These are phyloP conservation scores for Trypanosoma caninum DNA, from an alignment of 208 protist genomes.

Conservation along the genomic window DNA sequence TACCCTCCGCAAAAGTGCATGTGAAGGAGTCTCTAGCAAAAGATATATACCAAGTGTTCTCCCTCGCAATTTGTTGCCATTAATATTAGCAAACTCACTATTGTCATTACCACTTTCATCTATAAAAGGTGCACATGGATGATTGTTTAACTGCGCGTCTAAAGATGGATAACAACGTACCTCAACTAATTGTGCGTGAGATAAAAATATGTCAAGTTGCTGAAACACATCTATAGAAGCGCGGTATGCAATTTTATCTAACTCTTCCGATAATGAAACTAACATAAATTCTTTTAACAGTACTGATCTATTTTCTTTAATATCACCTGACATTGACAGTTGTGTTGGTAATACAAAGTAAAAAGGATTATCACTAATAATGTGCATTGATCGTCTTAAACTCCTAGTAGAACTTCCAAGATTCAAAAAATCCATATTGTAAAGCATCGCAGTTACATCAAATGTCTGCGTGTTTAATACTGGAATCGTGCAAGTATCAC, in stretches of 20 bases:
- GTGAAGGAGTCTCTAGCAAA: constrained; percentile 16
- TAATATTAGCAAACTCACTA: neutral
- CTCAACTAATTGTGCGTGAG: constrained; percentile 27
- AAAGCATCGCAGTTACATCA: constrained; percentile 19
- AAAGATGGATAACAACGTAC: constrained; percentile 13
- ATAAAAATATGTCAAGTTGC: constrained; percentile 19
- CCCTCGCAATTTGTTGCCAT: neutral
- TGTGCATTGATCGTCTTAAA: constrained; percentile 24
- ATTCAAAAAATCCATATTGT: constrained; percentile 28
- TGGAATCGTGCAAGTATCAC: no score
- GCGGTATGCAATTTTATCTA: constrained; percentile 23
- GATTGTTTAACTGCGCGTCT: neutral
- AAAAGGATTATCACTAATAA: constrained; percentile 10
- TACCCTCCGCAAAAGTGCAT: constrained; percentile 23
- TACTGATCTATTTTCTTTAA: neutral
- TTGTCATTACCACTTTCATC: no score
- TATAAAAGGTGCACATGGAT: constrained; percentile 5
- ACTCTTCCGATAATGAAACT: constrained; percentile 35
- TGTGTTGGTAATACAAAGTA: neutral
- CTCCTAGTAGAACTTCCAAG: constrained; percentile 21
- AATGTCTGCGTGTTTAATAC: neutral
- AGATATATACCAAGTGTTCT: constrained; percentile 29
- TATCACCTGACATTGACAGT: no score
- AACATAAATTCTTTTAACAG: constrained; percentile 26
- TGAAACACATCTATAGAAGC: constrained; percentile 25